Evolutionary conservation across 768 basidiomycete genomes (phyloP), one percentile per base, ranked within the genome.

Genomic region (Asterophora parasitica): DNA sequence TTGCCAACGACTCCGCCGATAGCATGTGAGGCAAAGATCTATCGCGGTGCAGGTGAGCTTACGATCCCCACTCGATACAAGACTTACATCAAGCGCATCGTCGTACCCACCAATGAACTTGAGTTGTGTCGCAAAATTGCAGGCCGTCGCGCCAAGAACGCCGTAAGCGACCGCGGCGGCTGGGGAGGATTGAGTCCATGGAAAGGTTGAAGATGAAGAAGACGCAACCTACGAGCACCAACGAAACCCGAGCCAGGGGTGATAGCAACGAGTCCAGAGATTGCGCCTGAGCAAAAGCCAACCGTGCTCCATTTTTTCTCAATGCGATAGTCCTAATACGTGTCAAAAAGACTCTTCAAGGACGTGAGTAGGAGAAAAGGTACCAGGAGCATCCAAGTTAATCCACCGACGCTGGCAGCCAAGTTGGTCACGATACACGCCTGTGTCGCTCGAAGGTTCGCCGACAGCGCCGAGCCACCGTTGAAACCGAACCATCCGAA

Each of bases 401-500:
- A 52, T 4, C 90, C 92, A 34, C 85, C 92, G n/a, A 91, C 85
- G 41, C 79, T 79, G 1, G 92, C 95, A 2, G 92, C 88, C 46
- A 97, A 68, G 66, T 97, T 98, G 49, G 95, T 98, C 55, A 92
- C 86, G 55, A 94, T 86, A 69, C 91, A 90, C 2, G 95, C 92
- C 63, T 88, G 76, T 10, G 84, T 79, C 6, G 92, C 94, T 55
- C 91, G 81, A 51, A 94, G 70, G 66, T 92, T 95, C 32, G 93
- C 92, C 19, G 83, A 77, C 53, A 97, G 78, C 7, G 93, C 93
- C 12, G 83, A 86, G 17, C 95, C 95, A 6, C 94, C 94, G 65
- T 93, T 93, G 77, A 93, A 93, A 1, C 90, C 91, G 52, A 95
- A 91, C 94, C 94, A 97, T 4, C 88, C 88, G 50, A 92, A 90